Percentiles rank a stretch among this genome's conserved stretches.
These are phyloP conservation scores for Conoideocrella luteorostrata DNA, from an alignment of 2,329 filamentous ascomycete genomes.

Conservation along the genomic window DNA sequence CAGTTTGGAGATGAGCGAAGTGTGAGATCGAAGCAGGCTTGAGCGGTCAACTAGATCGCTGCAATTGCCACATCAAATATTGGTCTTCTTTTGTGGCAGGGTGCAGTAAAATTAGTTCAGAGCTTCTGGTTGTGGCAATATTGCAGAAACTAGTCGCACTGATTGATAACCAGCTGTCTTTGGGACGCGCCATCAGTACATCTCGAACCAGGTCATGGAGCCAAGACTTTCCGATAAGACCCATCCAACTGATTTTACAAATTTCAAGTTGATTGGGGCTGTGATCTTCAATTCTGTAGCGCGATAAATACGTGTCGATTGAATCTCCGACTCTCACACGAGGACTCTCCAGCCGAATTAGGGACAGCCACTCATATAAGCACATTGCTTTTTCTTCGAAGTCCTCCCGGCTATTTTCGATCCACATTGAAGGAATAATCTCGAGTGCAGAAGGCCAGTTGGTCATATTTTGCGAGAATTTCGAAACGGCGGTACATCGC, in stretches of 20 bases:
- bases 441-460: constrained; percentile 19
- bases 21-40: constrained; percentile 56
- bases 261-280: constrained; percentile 22
- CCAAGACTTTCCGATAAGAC: constrained; percentile 50
- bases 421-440: constrained; percentile 20
- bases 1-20: constrained; percentile 57
- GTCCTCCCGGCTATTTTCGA: constrained; percentile 35
- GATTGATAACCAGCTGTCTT: constrained; percentile 49
- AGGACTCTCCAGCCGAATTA: constrained; percentile 61
- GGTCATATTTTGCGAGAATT: constrained; percentile 12
- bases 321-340: constrained; percentile 49
- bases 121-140: constrained; percentile 34
- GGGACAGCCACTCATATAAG: constrained; percentile 67
- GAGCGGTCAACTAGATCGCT: constrained; percentile 32
- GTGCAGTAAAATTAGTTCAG: constrained; percentile 49
- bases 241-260: constrained; percentile 52
- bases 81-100: constrained; percentile 42
- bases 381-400: constrained; percentile 59
- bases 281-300: constrained; percentile 43
- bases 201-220: constrained; percentile 41
- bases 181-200: constrained; percentile 35
- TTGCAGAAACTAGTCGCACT: constrained; percentile 46
- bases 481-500: constrained; percentile 28
- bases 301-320: constrained; percentile 63
- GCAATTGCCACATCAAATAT: constrained; percentile 57